These are phyloP conservation scores for Allium sativum DNA, from an alignment of 106 monocot genomes.

Conservation along the genomic window DNA sequence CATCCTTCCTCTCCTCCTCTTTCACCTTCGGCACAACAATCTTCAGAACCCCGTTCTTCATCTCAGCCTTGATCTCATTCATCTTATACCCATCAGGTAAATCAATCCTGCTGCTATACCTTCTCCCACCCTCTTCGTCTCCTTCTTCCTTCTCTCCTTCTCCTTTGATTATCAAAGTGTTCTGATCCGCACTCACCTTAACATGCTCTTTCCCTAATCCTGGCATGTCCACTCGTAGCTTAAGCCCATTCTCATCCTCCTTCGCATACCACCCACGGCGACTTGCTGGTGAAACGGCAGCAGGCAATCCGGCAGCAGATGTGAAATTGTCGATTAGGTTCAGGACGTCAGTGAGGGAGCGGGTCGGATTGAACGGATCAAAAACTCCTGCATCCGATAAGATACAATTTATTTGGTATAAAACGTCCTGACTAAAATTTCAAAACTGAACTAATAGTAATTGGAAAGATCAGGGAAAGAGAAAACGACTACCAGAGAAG, in stretches of 20 bases:
- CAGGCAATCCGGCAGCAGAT: conserved; percentile 17
- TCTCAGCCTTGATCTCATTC: conserved; percentile 65
- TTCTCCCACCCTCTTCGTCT: conserved; percentile 9
- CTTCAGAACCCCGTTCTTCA: conserved; percentile 83
- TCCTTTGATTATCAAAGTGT: conserved; percentile 54
- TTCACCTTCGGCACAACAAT: conserved; percentile 66
- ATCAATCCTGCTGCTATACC: conserved; percentile 54
- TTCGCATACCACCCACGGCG: conserved; percentile 62
- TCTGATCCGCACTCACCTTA: conserved; percentile 42
- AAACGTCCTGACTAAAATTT: too few species aligned
- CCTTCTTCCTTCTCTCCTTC: conserved; percentile 36
- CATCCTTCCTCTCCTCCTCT: conserved; percentile 69
- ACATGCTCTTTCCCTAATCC: conserved; percentile 65
- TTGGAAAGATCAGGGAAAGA: neutral
- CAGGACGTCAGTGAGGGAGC: conserved; percentile 60
- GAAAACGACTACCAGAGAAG: conserved; percentile 27
- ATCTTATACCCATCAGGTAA: conserved; percentile 49
- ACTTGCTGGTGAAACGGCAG: conserved; percentile 1
- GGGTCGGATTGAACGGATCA: conserved; percentile 58
- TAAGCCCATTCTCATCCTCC: conserved; percentile 50
- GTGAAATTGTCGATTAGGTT: conserved; percentile 75
- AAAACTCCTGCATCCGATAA: conserved; percentile 30
- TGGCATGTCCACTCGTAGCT: conserved; percentile 73
- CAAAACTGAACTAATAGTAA: too few species aligned
- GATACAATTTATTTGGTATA: too few species aligned